Evolutionary conservation across 306 rosid genomes (phyloP).

Genomic region (Sicyos baderoa): DNA sequence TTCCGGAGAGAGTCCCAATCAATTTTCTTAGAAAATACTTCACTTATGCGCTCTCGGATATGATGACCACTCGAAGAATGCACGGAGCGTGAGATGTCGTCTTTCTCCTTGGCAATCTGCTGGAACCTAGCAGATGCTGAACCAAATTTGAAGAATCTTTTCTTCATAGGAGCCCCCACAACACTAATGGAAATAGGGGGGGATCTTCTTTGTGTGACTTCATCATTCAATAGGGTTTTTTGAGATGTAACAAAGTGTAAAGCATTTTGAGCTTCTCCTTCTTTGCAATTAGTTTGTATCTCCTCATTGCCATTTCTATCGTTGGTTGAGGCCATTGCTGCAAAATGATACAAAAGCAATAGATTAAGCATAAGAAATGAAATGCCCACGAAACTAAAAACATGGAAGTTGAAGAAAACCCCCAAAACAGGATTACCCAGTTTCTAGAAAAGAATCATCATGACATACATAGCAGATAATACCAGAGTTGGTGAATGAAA

Average conservation of each 20-base stretch:
- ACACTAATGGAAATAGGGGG: slow-evolving; percentile 22
- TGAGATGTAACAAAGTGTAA: slow-evolving; percentile 33
- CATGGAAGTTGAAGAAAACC: neutral
- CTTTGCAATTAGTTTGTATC: slow-evolving; percentile 35
- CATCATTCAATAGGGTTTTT: slow-evolving; percentile 31
- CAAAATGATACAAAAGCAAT: neutral
- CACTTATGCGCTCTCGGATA: slow-evolving; percentile 38
- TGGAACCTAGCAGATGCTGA: slow-evolving; percentile 66
- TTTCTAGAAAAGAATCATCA: neutral
- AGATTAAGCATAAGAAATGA: no score
- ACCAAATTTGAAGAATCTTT: slow-evolving; percentile 46
- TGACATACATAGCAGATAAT: neutral
- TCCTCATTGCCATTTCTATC: slow-evolving; percentile 42
- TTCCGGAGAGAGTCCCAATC: slow-evolving; percentile 53
- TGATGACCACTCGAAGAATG: slow-evolving; percentile 35
- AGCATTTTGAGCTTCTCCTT: slow-evolving; percentile 35
- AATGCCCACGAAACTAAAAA: no score
- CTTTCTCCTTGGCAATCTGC: slow-evolving; percentile 46
- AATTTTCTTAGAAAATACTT: slow-evolving; percentile 48
- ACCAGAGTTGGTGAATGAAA: neutral
- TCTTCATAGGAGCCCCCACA: slow-evolving; percentile 37
- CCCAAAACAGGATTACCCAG: no score
- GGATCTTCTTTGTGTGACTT: slow-evolving; percentile 36
- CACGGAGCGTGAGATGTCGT: slow-evolving; percentile 57
- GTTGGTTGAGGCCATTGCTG: slow-evolving; percentile 45